Percentiles rank a stretch among this genome's conserved stretches.
These are phyloP conservation scores for Curvularia spicifera DNA, from an alignment of 2,329 filamentous ascomycete species.

Conservation along the genomic window DNA sequence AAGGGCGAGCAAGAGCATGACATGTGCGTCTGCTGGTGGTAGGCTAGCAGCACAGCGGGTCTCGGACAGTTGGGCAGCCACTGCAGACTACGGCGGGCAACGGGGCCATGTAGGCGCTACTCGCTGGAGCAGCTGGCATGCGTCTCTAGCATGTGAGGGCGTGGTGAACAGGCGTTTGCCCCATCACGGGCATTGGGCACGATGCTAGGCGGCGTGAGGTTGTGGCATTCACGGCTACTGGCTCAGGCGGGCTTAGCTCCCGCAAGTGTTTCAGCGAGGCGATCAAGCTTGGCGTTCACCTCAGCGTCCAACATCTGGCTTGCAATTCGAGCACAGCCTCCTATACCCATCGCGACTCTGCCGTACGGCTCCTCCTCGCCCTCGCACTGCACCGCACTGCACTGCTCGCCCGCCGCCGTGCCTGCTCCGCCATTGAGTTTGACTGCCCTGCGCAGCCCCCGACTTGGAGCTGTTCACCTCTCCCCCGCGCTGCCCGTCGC, in stretches of 20 bases:
- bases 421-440: constrained; percentile 36
- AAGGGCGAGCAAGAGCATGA: not conserved
- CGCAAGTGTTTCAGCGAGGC: constrained; percentile 32
- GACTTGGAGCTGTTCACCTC: constrained; percentile 22
- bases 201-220: not conserved
- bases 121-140: constrained; percentile 8
- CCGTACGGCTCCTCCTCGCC: constrained; percentile 27
- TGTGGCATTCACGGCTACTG: constrained; percentile 17
- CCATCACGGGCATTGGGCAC: not conserved
- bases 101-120: constrained; percentile 11
- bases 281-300: constrained; percentile 32
- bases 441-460: constrained; percentile 35
- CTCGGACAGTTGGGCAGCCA: not conserved
- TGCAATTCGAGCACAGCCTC: constrained; percentile 29
- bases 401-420: constrained; percentile 15
- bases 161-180: constrained; percentile 17
- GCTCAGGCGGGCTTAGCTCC: constrained; percentile 28
- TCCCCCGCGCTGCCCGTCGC: constrained; percentile 24
- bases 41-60: not conserved
- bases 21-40: not conserved
- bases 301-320: constrained; percentile 28
- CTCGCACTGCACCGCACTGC: not conserved
- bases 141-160: constrained; percentile 11
- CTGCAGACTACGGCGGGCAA: constrained; percentile 12
- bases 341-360: constrained; percentile 28